Base-by-base conservation (phyloP, 2,329 filamentous ascomycete species). In the Trichoderma asperellum region DNA sequence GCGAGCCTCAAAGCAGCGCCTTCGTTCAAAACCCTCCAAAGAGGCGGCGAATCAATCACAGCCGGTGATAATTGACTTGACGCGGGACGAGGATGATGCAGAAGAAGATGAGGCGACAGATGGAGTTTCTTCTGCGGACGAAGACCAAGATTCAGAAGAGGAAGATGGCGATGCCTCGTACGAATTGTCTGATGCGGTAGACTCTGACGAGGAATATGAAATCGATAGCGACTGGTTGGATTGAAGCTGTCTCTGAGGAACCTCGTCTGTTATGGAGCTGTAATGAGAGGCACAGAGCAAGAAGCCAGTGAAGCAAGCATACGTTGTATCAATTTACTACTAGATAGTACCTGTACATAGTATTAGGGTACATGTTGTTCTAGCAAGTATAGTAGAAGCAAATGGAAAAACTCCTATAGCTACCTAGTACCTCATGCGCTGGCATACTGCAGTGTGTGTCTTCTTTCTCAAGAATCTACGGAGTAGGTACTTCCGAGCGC, bases 221-320 rank as follows among this genome's bases (percentile, higher is more conserved):
- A 53, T 59, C 14, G 68, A 70, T n/a, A 58, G 57, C 49, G 68
- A 70, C 52, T 57, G 56, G 63, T 61, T 49, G 21, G 68, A 61
- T 1, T 70, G 49, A 70, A 1, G 56, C 52, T 18, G n/a, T 24
- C 2, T 7, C 12, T 32, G 49, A 11, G 49, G n/a, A 53, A 27
- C 24, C 35, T 4, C 35, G 5, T 32, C 32, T 5, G 16, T 16
- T 24, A 27, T 18, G 32, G 47, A 53, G n/a, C 34, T 37, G 32
- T 47, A 37, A 29, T 32, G 43, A 24, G 24, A 43, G 37, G 16
- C 24, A 8, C 18, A 14, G 21, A 58, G 2, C 21, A 8, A 8
- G 2, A n/a, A 8, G 8, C 18, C 7, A 18, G 40, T n/a, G 40
- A 43, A 43, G 18, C 18, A 43, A 43, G 5, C 7, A 18, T 18